Evolutionary conservation across 129 eudicot species (phyloP).

Genomic region (Heracleum sosnowskyi): DNA sequence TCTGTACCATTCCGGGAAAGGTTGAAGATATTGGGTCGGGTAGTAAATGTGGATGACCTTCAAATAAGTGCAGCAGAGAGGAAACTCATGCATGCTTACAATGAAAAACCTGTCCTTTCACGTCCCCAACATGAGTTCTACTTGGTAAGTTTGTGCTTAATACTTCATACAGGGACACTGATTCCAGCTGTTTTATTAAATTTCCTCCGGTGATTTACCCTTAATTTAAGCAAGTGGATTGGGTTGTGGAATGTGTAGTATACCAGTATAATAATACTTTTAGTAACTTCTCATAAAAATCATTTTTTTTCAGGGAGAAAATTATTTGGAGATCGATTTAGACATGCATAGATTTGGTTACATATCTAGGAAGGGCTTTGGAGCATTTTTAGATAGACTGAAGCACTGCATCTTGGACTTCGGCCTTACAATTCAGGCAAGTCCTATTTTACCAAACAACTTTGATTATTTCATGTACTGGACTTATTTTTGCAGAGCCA

Average conservation of each 20-base stretch:
- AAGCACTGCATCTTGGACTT: slow-evolving; percentile 77
- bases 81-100: slow-evolving; percentile 89
- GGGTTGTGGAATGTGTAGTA: background rate
- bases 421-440: slow-evolving; percentile 91
- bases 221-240: background rate
- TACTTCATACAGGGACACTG: background rate
- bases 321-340: slow-evolving; percentile 81
- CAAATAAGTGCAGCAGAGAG: slow-evolving; percentile 75
- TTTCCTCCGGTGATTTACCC: background rate
- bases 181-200: background rate
- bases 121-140: slow-evolving; percentile 98
- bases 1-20: slow-evolving; percentile 77
- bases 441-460: slow-evolving; percentile 12
- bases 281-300: background rate
- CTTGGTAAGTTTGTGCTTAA: slow-evolving; percentile 37
- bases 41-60: slow-evolving; percentile 83
- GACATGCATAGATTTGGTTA: slow-evolving; percentile 96
- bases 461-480: background rate
- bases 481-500: background rate
- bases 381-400: slow-evolving; percentile 62
- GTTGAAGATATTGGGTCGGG: slow-evolving; percentile 85
- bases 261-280: background rate
- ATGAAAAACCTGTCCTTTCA: slow-evolving; percentile 96
- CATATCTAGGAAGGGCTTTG: slow-evolving; percentile 89
- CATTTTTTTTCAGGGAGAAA: slow-evolving; percentile 49